Evolutionary conservation across 108 stramenopile species (phyloP).

Genomic region (Pseudonitzschia pungens): DNA sequence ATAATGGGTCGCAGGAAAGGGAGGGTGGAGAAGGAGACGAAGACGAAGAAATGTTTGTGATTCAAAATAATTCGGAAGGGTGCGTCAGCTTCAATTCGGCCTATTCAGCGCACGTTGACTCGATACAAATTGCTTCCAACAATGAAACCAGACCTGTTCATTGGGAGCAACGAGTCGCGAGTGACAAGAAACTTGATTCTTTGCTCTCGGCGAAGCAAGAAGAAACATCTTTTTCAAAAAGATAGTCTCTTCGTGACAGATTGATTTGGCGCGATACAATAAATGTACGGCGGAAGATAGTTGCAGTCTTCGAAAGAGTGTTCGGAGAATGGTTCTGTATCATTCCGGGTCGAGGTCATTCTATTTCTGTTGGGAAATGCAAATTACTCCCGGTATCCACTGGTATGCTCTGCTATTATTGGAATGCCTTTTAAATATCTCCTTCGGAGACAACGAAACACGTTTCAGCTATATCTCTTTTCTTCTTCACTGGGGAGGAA

Average conservation of each 20-base stretch:
- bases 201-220: not conserved
- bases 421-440: too few relatives aligned
- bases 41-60: not conserved
- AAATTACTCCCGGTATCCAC: too few relatives aligned
- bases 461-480: too few relatives aligned
- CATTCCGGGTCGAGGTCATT: too few relatives aligned
- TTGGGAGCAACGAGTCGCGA: constrained; percentile 24
- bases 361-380: too few relatives aligned
- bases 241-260: not conserved
- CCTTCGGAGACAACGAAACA: too few relatives aligned
- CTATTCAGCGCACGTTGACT: constrained; percentile 1
- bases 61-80: not conserved
- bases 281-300: too few relatives aligned
- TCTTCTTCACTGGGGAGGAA: too few relatives aligned
- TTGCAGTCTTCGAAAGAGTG: too few relatives aligned
- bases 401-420: too few relatives aligned
- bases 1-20: not conserved
- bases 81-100: constrained; percentile 2
- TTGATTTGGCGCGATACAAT: too few relatives aligned
- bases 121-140: not conserved
- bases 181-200: constrained; percentile 14
- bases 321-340: too few relatives aligned
- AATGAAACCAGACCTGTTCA: constrained; percentile 18
- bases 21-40: not conserved
- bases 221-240: not conserved